These are phyloP conservation scores for Trichoderma virens DNA, from an alignment of 495 filamentous ascomycete species.

Conservation along the genomic window DNA sequence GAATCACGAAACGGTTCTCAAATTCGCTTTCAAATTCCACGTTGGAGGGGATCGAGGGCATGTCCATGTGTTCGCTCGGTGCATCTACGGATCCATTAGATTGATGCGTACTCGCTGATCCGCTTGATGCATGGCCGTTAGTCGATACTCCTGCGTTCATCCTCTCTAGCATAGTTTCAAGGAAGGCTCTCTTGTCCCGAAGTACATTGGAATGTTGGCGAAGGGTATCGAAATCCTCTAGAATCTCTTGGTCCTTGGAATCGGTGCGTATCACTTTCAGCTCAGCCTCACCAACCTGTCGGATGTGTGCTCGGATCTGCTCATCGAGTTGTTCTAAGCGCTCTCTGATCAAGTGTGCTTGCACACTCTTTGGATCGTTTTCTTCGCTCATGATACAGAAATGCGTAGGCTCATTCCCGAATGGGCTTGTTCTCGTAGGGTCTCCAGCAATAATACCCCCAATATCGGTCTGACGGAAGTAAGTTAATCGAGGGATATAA, in stretches of 20 bases:
- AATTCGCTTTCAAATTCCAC: conserved; percentile 82
- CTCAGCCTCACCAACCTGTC: conserved; percentile 57
- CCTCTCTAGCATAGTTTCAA: conserved; percentile 63
- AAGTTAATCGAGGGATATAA: conserved; percentile 89
- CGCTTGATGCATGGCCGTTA: not conserved
- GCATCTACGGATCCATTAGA: conserved; percentile 22
- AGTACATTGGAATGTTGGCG: conserved; percentile 63
- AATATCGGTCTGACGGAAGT: conserved; percentile 96
- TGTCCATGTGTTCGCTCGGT: conserved; percentile 22
- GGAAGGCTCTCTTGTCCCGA: conserved; percentile 64
- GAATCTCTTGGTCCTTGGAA: conserved; percentile 43
- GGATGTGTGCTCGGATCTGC: conserved; percentile 66
- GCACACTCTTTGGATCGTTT: conserved; percentile 85
- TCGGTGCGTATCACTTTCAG: conserved; percentile 49
- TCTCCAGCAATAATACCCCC: conserved; percentile 58
- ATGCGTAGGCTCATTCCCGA: conserved; percentile 88
- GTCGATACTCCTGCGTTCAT: conserved; percentile 10
- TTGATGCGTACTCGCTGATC: not conserved
- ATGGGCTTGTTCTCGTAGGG: conserved; percentile 67
- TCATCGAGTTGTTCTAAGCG: conserved; percentile 69
- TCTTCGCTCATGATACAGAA: conserved; percentile 90
- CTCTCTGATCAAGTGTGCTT: conserved; percentile 73
- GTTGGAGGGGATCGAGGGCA: conserved; percentile 39
- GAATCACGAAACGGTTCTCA: conserved; percentile 96
- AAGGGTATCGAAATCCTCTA: conserved; percentile 57